Conservation (phyloP, 2,329 filamentous ascomycete species). For the Gyromitra esculenta region DNA sequence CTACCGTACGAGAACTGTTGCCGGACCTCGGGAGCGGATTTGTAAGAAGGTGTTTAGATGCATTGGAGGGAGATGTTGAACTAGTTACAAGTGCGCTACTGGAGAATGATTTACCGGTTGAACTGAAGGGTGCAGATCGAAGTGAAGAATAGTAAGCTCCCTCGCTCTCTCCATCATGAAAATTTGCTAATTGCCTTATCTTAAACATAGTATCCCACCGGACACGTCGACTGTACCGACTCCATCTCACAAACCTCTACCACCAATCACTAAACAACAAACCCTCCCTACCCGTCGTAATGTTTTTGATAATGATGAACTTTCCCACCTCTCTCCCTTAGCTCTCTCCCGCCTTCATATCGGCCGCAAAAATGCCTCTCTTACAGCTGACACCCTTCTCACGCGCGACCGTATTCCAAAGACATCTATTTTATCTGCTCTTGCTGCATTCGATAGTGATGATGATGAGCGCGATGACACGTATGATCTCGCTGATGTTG, state of each 20-base stretch:
- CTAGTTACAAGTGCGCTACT: slow-evolving; percentile 46
- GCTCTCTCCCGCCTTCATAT: slow-evolving; percentile 74
- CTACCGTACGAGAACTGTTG: slow-evolving; percentile 92
- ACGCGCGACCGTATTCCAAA: slow-evolving; percentile 29
- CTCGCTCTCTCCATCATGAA: slow-evolving; percentile 21
- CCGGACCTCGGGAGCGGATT: slow-evolving; percentile 86
- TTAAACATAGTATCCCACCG: slow-evolving; percentile 66
- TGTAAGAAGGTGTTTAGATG: slow-evolving; percentile 74
- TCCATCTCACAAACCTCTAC: slow-evolving; percentile 56
- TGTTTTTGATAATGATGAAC: slow-evolving; percentile 80
- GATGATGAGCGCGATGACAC: slow-evolving; percentile 98
- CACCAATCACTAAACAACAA: slow-evolving; percentile 59
- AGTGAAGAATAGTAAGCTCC: slow-evolving; percentile 54
- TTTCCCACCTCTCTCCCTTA: slow-evolving; percentile 75
- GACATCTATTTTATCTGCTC: slow-evolving; percentile 50
- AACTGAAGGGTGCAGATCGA: slow-evolving; percentile 27
- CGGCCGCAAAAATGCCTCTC: slow-evolving; percentile 73
- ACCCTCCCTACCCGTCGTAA: slow-evolving; percentile 71
- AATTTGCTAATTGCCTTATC: slow-evolving; percentile 54
- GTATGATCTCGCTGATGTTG: slow-evolving; percentile 91
- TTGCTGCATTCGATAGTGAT: slow-evolving; percentile 51
- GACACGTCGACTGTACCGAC: slow-evolving; percentile 66
- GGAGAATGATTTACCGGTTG: slow-evolving; percentile 37
- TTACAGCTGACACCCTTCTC: slow-evolving; percentile 77
- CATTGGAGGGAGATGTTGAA: slow-evolving; percentile 47